Conservation (phyloP, 225 moss, liverwort and hornwort species). For the Climacium dendroides region DNA sequence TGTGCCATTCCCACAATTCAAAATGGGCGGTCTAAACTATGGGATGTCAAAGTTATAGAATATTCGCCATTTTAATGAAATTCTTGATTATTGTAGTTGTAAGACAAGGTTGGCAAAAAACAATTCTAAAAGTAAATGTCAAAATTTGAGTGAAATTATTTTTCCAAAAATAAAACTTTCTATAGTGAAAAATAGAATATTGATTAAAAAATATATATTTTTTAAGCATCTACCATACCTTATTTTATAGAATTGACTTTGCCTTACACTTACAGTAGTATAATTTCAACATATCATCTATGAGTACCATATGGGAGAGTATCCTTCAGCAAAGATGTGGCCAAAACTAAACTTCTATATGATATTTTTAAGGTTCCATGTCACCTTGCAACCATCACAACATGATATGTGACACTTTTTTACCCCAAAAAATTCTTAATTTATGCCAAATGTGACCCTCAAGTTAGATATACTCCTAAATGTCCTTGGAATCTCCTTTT, state of each 20-base stretch:
- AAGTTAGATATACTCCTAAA: neutral
- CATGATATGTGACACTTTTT: neutral
- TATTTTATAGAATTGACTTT: no score
- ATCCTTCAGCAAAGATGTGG: neutral
- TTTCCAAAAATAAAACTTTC: neutral
- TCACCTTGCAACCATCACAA: neutral
- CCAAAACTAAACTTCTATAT: neutral
- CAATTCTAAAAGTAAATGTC: neutral
- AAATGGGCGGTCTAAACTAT: no score
- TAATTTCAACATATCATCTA: neutral
- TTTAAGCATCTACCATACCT: neutral
- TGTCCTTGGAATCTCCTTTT: neutral
- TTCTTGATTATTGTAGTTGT: neutral
- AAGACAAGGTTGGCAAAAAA: rapidly evolving
- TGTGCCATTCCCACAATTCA: no score
- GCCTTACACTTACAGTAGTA: neutral
- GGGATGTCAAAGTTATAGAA: no score
- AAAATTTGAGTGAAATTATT: neutral
- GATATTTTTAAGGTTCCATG: neutral
- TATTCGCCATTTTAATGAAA: no score
- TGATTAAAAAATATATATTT: rapidly evolving
- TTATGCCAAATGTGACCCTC: neutral
- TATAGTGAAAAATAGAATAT: neutral
- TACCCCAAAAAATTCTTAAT: neutral
- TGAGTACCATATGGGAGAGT: rapidly evolving